Percentiles rank a stretch among this genome's conserved stretches.
phyloP scores from a whole-genome alignment of 2,329 filamentous ascomycete species.

The Exophiala sp. region DNA sequence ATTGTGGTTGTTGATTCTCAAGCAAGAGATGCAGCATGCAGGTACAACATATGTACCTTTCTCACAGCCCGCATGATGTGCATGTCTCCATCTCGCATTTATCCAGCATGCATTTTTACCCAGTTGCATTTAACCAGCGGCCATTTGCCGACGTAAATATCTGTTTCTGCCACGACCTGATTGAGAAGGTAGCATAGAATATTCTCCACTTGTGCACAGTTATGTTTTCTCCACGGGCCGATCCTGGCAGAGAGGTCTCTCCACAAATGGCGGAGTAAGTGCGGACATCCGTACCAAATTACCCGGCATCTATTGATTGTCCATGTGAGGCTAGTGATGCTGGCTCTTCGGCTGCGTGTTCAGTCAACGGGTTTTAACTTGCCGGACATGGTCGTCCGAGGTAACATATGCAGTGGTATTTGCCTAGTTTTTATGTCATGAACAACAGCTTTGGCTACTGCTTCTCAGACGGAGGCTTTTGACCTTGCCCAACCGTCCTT shows the following conservation, averaged over 20 bases:
- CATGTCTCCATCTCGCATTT: slow-evolving; percentile 2
- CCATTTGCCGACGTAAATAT: slow-evolving; percentile 5
- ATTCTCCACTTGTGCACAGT: neutral
- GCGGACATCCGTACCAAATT: neutral
- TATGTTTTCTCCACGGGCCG: neutral
- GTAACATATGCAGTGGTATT: no score
- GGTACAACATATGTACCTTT: slow-evolving; percentile 14
- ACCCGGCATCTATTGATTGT: neutral
- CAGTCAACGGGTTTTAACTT: no score
- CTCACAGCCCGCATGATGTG: neutral
- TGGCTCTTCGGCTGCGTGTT: no score
- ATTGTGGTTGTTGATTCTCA: slow-evolving; percentile 1
- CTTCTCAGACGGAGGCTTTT: neutral
- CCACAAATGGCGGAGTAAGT: no score
- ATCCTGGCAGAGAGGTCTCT: neutral
- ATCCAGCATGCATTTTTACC: neutral
- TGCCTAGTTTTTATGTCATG: neutral
- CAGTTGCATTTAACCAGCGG: slow-evolving; percentile 9
- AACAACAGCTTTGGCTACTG: neutral
- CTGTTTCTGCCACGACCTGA: neutral
- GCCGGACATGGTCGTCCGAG: no score
- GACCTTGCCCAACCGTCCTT: neutral
- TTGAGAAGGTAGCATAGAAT: neutral
- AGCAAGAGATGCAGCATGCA: slow-evolving; percentile 7
- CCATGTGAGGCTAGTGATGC: neutral